Evolutionary conservation across 2,329 filamentous ascomycete genomes (phyloP).

Genomic region (Arthrocladium fulminans): DNA sequence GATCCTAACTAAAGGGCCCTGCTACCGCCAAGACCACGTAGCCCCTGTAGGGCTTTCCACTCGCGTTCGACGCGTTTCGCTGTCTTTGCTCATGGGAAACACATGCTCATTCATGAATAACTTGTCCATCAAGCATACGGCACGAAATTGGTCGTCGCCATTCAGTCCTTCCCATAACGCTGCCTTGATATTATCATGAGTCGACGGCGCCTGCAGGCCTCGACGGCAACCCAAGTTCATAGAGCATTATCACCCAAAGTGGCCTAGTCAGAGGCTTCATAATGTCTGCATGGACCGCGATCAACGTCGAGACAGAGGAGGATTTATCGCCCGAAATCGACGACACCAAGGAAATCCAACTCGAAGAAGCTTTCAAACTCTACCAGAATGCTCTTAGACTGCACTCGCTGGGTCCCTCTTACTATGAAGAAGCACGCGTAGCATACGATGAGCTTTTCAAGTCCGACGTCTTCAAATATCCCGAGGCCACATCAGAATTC

Average conservation of each 20-base stretch:
- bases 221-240: neutral
- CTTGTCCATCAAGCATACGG: no score
- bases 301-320: slow-evolving; percentile 86
- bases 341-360: slow-evolving; percentile 90
- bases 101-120: no score
- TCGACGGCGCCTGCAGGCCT: neutral
- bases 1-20: no score
- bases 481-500: slow-evolving; percentile 78
- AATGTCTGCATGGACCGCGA: slow-evolving; percentile 22
- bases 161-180: no score
- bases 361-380: slow-evolving; percentile 90
- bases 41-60: neutral
- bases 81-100: no score
- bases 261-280: neutral
- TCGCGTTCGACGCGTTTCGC: slow-evolving; percentile 5
- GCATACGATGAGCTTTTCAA: slow-evolving; percentile 80
- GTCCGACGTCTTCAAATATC: slow-evolving; percentile 89
- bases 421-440: slow-evolving; percentile 64
- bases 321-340: slow-evolving; percentile 85
- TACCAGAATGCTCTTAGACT: slow-evolving; percentile 87
- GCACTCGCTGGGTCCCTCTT: slow-evolving; percentile 74
- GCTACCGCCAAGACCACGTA: no score
- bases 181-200: no score
- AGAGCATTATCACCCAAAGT: no score
- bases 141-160: no score